Conservation (phyloP, 805 yeast species). For the Scheffersomyces lignosus region DNA sequence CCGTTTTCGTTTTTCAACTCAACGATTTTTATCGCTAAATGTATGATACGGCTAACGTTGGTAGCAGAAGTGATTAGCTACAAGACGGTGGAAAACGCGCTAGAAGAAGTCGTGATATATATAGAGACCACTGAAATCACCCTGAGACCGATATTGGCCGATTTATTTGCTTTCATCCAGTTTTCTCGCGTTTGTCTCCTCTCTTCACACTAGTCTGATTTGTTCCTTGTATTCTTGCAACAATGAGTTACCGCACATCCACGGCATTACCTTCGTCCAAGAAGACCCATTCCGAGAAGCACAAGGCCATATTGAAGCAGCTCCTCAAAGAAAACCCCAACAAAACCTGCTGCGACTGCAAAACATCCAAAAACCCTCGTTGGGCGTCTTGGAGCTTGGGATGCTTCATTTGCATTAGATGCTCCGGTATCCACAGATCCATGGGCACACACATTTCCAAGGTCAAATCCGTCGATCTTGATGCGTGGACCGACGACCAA, state of each 20-base stretch:
- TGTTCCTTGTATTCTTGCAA: too few species aligned
- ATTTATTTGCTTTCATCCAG: too few species aligned
- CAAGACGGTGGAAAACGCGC: too few species aligned
- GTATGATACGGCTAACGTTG: too few species aligned
- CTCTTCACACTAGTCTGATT: too few species aligned
- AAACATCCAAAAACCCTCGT: slow-evolving; percentile 83
- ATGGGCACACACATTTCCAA: slow-evolving; percentile 94
- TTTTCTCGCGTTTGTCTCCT: too few species aligned
- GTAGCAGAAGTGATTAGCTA: too few species aligned
- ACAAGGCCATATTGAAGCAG: slow-evolving; percentile 70
- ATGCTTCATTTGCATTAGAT: slow-evolving; percentile 86
- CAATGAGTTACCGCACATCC: slow-evolving; percentile 8
- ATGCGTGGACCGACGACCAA: slow-evolving; percentile 96
- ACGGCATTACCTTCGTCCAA: slow-evolving; percentile 43
- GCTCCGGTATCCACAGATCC: slow-evolving; percentile 94
- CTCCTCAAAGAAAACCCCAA: slow-evolving; percentile 77
- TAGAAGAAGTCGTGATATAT: too few species aligned
- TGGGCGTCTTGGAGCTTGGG: slow-evolving; percentile 99
- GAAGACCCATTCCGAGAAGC: slow-evolving; percentile 50
- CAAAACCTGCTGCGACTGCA: slow-evolving; percentile 87
- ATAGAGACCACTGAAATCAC: too few species aligned
- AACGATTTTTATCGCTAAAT: too few species aligned
- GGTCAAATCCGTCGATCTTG: slow-evolving; percentile 92
- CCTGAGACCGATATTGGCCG: too few species aligned
- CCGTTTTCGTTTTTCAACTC: too few species aligned